These are phyloP conservation scores for Tausonia pullulans DNA, from an alignment of 1,284 basidiomycete genomes.

Conservation along the genomic window DNA sequence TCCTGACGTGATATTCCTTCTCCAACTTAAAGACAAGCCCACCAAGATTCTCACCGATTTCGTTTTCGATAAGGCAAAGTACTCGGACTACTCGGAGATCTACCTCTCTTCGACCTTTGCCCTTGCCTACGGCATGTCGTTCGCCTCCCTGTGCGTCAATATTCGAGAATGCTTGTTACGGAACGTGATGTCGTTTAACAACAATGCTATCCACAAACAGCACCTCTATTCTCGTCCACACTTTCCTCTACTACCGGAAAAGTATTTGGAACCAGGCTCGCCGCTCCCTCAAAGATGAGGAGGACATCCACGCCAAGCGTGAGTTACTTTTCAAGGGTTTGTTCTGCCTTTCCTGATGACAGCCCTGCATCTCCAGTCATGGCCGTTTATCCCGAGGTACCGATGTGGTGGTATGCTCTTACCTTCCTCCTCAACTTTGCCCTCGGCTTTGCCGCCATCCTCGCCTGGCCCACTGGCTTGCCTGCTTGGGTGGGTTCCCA, in stretches of 20 bases:
- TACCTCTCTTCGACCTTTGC: not conserved
- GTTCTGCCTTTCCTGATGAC: too few relatives aligned
- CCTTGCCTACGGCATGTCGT: not conserved
- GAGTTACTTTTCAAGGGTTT: too few relatives aligned
- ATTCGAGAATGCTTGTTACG: constrained; percentile 39
- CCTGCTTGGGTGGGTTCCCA: constrained; percentile 52
- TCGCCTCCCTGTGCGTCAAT: not conserved
- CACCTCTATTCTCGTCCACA: constrained; percentile 71
- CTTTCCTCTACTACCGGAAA: constrained; percentile 32
- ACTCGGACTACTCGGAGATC: constrained; percentile 14
- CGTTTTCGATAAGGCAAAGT: constrained; percentile 57
- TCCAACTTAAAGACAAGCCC: too few relatives aligned
- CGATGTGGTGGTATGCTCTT: constrained; percentile 54
- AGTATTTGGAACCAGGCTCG: constrained; percentile 54
- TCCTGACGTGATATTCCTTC: not conserved
- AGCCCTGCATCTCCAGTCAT: not conserved
- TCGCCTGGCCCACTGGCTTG: constrained; percentile 30
- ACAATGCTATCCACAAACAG: too few relatives aligned
- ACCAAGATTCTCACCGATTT: constrained; percentile 47
- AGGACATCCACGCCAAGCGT: constrained; percentile 57
- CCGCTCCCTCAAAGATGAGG: constrained; percentile 52
- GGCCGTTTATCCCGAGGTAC: not conserved
- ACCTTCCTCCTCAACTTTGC: constrained; percentile 51
- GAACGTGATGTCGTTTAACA: too few relatives aligned
- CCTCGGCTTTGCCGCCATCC: constrained; percentile 34